These are phyloP conservation scores for Venturia asperata DNA, from an alignment of 2,329 filamentous ascomycete species.

Conservation along the genomic window DNA sequence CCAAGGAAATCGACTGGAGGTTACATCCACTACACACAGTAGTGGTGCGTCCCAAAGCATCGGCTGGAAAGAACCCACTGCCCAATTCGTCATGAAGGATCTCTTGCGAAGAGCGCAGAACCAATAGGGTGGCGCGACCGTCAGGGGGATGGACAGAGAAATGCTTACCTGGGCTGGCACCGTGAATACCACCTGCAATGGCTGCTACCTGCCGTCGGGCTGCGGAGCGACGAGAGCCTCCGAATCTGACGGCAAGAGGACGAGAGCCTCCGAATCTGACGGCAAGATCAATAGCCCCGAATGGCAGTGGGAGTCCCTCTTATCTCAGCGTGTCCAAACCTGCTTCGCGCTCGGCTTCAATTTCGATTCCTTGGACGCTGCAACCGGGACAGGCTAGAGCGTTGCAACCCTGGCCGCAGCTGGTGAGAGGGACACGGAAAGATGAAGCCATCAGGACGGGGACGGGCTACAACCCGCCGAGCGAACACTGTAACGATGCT, in stretches of 20 bases:
- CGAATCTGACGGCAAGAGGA: neutral
- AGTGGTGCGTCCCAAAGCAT: neutral
- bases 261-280: neutral
- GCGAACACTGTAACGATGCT: neutral
- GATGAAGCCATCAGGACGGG: neutral
- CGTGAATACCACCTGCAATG: neutral
- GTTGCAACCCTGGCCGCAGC: neutral
- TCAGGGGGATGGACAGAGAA: neutral
- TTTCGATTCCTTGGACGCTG: slow-evolving; percentile 3
- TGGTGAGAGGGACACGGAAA: neutral
- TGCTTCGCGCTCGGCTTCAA: slow-evolving; percentile 4
- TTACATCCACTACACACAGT: slow-evolving; percentile 10
- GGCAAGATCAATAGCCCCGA: neutral
- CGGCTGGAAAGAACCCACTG: neutral
- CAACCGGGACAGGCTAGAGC: neutral
- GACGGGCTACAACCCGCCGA: neutral
- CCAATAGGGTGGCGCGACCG: neutral
- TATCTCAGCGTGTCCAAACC: neutral
- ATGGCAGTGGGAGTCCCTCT: neutral
- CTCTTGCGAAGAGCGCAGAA: neutral
- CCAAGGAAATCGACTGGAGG: neutral
- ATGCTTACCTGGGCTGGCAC: slow-evolving; percentile 1
- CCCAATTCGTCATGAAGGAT: slow-evolving; percentile 3
- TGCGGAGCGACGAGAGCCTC: neutral
- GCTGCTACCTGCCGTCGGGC: too few species aligned